Base-by-base conservation (phyloP, 208 protist species). In the Borovskyia barvae region DNA sequence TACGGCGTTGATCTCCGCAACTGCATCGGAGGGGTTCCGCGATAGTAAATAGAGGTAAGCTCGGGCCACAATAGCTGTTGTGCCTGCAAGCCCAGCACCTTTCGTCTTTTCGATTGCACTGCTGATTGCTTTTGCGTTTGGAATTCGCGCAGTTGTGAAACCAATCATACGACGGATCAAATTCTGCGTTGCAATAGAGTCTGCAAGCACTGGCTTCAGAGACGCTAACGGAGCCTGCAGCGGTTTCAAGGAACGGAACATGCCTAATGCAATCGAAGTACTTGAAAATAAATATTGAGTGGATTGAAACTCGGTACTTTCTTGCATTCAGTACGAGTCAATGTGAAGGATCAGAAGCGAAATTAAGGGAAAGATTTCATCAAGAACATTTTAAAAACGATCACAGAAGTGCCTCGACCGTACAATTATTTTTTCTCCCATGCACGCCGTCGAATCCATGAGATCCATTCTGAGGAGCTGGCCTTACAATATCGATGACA, bases 101-200 rank as follows among this genome's bases (percentile, higher is more conserved):
- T 87, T 87, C 26, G 80, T 79, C 66, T 92, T 94, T 43, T 85
- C 79, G 22, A 77, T 60, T 29, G 87, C 53, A 35, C 73, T 80
- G 72, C 92, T 77, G 28, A 92, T 74, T 6, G 71, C 77, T 51
- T 43, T 78, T 47, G 77, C 57, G 54, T 94, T 86, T 0, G 51
- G 29, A 17, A 45, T 30, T 32, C 64, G 82, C 12, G 50, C 65
- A 1, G 68, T 50, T 39, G 47, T 39, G 30, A 80, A 32, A 35
- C 87, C 87, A 36, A 91, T 62, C 51, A 92, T 68, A 45, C 84
- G 87, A 24, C 69, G 79, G 28, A 87, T 73, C 41, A 49, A 36
- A 24, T 66, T 75, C 36, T 89, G 64, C 15, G 71, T 66, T 8
- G 71, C 62, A 47, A 94, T 58, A 17, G 84, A 90, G 45, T 62